Evolutionary conservation across 139 green algal species (phyloP), one percentile per base, ranked within the genome.

Genomic region (Picochlorum costavermella): DNA sequence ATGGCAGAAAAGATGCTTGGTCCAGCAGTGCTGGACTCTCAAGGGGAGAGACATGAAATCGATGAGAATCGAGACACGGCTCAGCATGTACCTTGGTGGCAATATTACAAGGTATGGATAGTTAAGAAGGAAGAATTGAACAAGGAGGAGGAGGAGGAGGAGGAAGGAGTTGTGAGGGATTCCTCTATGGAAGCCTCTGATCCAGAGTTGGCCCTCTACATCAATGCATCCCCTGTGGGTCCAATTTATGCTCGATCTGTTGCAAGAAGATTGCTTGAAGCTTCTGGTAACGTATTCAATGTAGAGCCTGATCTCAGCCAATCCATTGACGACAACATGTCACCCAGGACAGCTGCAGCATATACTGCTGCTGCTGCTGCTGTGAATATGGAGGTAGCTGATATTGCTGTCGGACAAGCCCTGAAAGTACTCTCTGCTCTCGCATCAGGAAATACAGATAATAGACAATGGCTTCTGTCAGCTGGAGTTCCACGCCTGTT

Each of bases 401-500:
- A 82, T 31, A 45, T 16, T 2, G 49, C 70, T 2, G 49, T 83
- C 17, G 57, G 51, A 33, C 55, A 66, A 4, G 68, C 73, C 3
- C 64, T 83, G 23, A 81, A 81, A 74, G 71, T 83, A 57, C 67
- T 90, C 40, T 80, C 73, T 28, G 75, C 80, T 3, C 63, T 89
- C 56, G 84, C 83, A 1, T 71, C 71, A 0, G 69, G 72, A 28
- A 78, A 87, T 33, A 60, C 58, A 13, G 23, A 29, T 13, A 83
- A 81, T 64, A 84, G 85, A 55, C 43, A 28, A 6, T 92, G 84
- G 84, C 73, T 91, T 59, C 46, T 79, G 33, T 26, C 33, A 2
- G 75, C 77, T 1, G 84, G 83, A 33, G 63, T 88, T 13, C 73
- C 89, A 63, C 75, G 67, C 2, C 63, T 92, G 53, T 72, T 92